Conservation (phyloP, 257 asterid species). For the Primulina tabacum region DNA sequence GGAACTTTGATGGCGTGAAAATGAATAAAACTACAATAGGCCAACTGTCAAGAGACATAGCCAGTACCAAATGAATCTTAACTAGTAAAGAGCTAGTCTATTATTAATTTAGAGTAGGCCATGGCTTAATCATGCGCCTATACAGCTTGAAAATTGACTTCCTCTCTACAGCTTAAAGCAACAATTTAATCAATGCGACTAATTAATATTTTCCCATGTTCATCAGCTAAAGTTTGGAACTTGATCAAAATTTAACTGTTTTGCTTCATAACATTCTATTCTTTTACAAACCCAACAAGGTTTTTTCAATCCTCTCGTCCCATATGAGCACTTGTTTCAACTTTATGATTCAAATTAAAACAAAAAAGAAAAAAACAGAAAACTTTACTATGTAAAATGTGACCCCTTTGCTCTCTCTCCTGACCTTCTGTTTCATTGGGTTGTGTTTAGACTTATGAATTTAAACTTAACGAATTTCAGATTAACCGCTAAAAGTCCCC, state of each 20-base stretch:
- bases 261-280: not conserved
- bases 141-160: not conserved
- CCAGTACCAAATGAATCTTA: constrained; percentile 9
- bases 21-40: constrained; percentile 7
- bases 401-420: not conserved
- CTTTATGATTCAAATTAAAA: not conserved
- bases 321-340: not conserved
- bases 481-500: not conserved
- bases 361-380: not conserved
- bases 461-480: no score
- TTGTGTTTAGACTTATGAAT: no score
- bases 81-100: not conserved
- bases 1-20: constrained; percentile 17
- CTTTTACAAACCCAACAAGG: not conserved
- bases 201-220: not conserved
- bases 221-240: not conserved
- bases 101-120: not conserved
- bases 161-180: not conserved
- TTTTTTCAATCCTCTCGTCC: not conserved
- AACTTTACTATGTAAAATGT: not conserved
- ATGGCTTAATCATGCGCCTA: not conserved
- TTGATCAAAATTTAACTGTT: not conserved
- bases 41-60: constrained; percentile 12
- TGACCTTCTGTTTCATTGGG: not conserved
- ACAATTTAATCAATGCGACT: not conserved